Evolutionary conservation across 1,284 basidiomycete genomes (phyloP), one percentile per base, ranked within the genome.

Genomic region (Cutaneotrichosporon arboriforme): DNA sequence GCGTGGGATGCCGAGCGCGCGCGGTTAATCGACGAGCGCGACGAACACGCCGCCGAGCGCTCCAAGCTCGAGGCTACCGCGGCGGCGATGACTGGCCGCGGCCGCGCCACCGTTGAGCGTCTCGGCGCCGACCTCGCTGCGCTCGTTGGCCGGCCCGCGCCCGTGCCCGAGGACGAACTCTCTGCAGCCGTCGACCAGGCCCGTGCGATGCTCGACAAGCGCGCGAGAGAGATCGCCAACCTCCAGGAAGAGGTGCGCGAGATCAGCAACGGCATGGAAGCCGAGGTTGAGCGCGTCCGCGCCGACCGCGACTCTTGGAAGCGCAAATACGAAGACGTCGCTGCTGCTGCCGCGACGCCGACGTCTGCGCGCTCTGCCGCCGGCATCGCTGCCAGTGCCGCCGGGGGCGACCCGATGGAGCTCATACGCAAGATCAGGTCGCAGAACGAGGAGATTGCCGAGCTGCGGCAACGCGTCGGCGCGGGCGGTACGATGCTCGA

Each of bases 211-310:
- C 35, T 42, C 18, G 34, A 12, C 42, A 34, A 38, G 17, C 41
- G 42, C 42, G 52, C 49, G n/a, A 42, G 42, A 31, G 52, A 54
- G 17, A 34, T 44, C 12, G 52, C 52, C 4, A 12, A 20, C 12
- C 43, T 54, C 10, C 22, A 34, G 31, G 42, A 48, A 9, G 69
- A 73, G 58, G 65, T 75, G 61, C 51, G 58, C 54, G 73, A 79
- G 56, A 72, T 85, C 52, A 79, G 76, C 49, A 68, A 73, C 57
- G 77, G 79, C 40, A 77, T 80, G 67, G 81, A 83, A 48, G 75
- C 77, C 31, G 82, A 84, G 65, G 75, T 83, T 35, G 76, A 72
- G 21, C 71, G 77, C 23, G 83, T 84, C 78, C 78, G 81, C 33
- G 76, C 77, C 49, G 82, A 84, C 64, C 77, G 78, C 57, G 74